Evolutionary conservation across 2,329 filamentous ascomycete genomes (phyloP), one percentile per base, ranked within the genome.

Genomic region (Alternaria sp.): DNA sequence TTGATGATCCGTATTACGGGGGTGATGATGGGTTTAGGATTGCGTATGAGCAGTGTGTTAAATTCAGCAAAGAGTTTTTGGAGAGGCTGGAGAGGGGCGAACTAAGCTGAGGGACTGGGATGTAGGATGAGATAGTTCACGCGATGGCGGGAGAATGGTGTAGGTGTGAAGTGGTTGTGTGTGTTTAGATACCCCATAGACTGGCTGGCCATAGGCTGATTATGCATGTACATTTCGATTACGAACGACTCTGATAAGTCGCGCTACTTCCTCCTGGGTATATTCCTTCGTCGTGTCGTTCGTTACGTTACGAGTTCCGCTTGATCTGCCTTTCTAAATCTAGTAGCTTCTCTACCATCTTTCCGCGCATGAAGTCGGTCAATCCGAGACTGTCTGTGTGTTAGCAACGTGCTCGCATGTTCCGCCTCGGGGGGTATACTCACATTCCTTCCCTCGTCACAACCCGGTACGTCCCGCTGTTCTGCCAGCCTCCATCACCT

Each of bases 1-100:
- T 59, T 84, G 49, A 87, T 62, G 96, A 98, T 79, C 96, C 96
- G 13, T 99, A 98, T 82, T 98, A 98, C 79, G 93, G 75, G 17
- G 69, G 65, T 23, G 70, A 65, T 17, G 55, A 54, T 10, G 65
- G 57, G 13, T 67, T 64, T 54, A 53, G 44, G 36, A 21, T 56
- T 43, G 93, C 93, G n/a, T 98, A 91, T 80, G 89, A 95, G 81
- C 94, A 97, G 84, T 90, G 91, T 66, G 83, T 85, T 63, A 85
- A 91, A 65, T 97, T 96, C 77, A 90, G 91, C 3, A 86, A 85
- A 76, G 93, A 91, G 59, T 93, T 97, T 73, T 72, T 97, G 67
- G 84, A 86, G 73, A 85, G 89, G 49, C 89, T 84, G 66, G 83
- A 84, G 71, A 71, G 70, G 53, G 76, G 79, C 1, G 70, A 75